Conservation (phyloP, 495 filamentous ascomycete species). For the Patellaria atrata region DNA sequence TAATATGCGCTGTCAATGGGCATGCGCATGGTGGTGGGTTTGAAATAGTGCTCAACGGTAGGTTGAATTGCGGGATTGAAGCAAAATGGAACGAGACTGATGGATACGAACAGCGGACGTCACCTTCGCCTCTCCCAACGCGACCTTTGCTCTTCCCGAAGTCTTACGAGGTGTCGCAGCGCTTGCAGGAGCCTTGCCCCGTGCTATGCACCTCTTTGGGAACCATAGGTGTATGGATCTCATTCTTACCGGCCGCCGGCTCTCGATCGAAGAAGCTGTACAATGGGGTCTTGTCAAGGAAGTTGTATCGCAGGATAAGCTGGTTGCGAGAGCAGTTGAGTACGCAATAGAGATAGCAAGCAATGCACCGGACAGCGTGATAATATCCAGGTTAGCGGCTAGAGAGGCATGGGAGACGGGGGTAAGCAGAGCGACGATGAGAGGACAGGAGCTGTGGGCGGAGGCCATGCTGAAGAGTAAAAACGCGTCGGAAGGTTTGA, state of each 20-base stretch:
- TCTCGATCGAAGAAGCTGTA: conserved; percentile 9
- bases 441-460: conserved; percentile 10
- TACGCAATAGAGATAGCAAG: conserved; percentile 12
- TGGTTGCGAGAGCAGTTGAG: conserved; percentile 5
- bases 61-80: no score
- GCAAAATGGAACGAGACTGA: background rate
- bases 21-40: conserved; percentile 10
- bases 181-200: conserved; percentile 9
- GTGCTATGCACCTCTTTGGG: conserved; percentile 9
- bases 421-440: conserved; percentile 18
- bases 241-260: conserved; percentile 8
- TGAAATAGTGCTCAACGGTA: background rate
- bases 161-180: conserved; percentile 11
- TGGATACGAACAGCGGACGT: conserved; percentile 10
- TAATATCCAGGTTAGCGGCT: conserved; percentile 14
- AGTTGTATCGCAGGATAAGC: conserved; percentile 12
- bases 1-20: conserved; percentile 14
- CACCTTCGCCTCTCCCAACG: conserved; percentile 11
- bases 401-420: conserved; percentile 20
- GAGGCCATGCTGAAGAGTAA: conserved; percentile 17
- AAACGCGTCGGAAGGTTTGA: conserved; percentile 19
- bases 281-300: conserved; percentile 12
- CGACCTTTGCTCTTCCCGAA: conserved; percentile 11
- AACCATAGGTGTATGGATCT: conserved; percentile 13
- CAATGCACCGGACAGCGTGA: conserved; percentile 7